Evolutionary conservation across 805 yeast species (phyloP).

Genomic region (Yamadazyma sp.): DNA sequence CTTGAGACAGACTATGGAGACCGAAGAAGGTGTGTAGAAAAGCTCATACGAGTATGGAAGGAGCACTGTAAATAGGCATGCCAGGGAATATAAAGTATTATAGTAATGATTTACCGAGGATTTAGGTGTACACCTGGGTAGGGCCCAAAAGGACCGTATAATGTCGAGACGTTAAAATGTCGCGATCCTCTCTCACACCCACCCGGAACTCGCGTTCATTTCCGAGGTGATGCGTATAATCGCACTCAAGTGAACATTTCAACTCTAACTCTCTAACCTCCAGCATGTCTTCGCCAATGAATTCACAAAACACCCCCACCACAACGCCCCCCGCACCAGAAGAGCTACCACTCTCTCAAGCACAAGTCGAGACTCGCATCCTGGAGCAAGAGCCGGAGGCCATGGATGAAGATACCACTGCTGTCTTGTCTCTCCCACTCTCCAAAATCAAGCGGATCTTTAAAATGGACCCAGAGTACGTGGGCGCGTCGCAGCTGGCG

Average conservation of each 20-base stretch:
- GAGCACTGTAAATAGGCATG: no score
- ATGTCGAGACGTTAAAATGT: no score
- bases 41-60: no score
- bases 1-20: no score
- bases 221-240: no score
- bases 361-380: background rate
- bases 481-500: conserved; percentile 65
- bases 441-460: conserved; percentile 69
- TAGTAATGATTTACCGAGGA: no score
- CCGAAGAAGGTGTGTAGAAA: no score
- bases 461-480: conserved; percentile 73
- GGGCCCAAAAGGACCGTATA: no score
- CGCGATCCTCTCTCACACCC: no score
- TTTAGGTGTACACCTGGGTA: no score
- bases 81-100: background rate
- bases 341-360: conserved; percentile 5
- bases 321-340: conserved; percentile 23
- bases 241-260: no score
- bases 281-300: conserved; percentile 11
- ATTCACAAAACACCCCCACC: conserved; percentile 19
- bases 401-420: conserved; percentile 23
- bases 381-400: conserved; percentile 10
- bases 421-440: conserved; percentile 51
- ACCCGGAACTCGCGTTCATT: no score
- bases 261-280: background rate